Base-by-base conservation (phyloP, 1,284 basidiomycete genomes). In the Lentinus polychrous region DNA sequence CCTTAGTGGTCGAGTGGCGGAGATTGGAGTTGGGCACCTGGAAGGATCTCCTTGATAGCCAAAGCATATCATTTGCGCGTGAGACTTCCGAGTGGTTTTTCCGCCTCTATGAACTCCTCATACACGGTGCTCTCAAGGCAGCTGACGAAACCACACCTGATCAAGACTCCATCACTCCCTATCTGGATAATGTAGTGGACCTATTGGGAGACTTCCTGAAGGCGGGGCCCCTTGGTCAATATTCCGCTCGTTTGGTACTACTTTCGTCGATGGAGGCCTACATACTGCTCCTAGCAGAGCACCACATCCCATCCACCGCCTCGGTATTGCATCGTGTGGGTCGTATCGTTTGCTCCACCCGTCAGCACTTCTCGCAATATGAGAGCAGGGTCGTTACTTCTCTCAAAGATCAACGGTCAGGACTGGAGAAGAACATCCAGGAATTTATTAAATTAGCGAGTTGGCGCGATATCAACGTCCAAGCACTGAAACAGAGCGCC, bases 381-480 rank as follows among this genome's bases (percentile, higher is more conserved):
- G 62, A 72, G 8, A 57, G 70, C 0, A 66, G 68, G 4, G 66
- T 96, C 33, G 60, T 68, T 6, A 61, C 67, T 6, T 73, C 71
- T 6, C 67, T 96, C n/a, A 57, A 62, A 3, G 66, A 74, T 8
- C 83, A 92, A 63, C 80, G 85, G 49, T 68, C 65, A 1, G 63
- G 63, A 1, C 66, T 97, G 38, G 92, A 97, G 67, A 86, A 84
- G 58, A 88, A 95, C 47, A 79, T 99, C 47, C 78, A 76, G 51
- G 83, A 81, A 48, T 89, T 91, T 62, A 88, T 99, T 73, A 94
- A 93, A 65, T 75, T 99, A 35, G 96, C 96, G 0, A 96, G 93
- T 60, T 99, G 96, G 96, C 95, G 91, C 65, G 96, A 99, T 62
- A 75, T 95, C 61, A 99, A 99, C 60, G 87, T 99, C 8, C 89